A percentile compares a stretch with the other conserved stretches of the same genome.
phyloP scores from a whole-genome alignment of 306 rosid species.

The Senna tora region DNA sequence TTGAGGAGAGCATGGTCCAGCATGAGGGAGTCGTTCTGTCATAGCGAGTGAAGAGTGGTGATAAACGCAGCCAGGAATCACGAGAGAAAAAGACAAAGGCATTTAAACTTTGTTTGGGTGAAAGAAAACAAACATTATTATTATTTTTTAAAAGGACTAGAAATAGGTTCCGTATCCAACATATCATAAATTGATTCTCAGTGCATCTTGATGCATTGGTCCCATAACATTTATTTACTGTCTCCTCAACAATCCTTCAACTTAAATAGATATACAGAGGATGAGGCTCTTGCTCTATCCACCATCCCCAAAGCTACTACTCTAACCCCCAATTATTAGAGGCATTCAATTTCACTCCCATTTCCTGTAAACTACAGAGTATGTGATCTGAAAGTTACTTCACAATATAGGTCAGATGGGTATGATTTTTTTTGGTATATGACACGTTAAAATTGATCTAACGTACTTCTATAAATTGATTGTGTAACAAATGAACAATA shows the following conservation, averaged over 20 bases:
- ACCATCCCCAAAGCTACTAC: no score
- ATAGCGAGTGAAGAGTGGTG: background rate
- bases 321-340: background rate
- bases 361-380: background rate
- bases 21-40: background rate
- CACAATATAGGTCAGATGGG: background rate
- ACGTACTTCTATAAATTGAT: no score
- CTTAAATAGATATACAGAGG: slow-evolving; percentile 16
- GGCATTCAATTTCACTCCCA: background rate
- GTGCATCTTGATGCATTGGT: slow-evolving; percentile 23
- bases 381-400: background rate
- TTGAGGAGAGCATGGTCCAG: background rate
- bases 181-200: slow-evolving; percentile 2
- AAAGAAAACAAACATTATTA: no score
- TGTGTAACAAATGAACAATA: background rate
- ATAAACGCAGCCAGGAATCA: background rate
- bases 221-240: slow-evolving; percentile 40
- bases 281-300: no score
- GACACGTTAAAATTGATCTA: no score
- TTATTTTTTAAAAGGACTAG: no score
- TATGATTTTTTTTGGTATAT: no score
- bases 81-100: slow-evolving; percentile 32
- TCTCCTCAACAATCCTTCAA: background rate
- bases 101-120: background rate
- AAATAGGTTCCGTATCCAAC: background rate